Percentiles rank a stretch among this genome's conserved stretches.
Conservation (phyloP, 192 early-diverging fungal species). For the Globomyces pollinis-pini region DNA sequence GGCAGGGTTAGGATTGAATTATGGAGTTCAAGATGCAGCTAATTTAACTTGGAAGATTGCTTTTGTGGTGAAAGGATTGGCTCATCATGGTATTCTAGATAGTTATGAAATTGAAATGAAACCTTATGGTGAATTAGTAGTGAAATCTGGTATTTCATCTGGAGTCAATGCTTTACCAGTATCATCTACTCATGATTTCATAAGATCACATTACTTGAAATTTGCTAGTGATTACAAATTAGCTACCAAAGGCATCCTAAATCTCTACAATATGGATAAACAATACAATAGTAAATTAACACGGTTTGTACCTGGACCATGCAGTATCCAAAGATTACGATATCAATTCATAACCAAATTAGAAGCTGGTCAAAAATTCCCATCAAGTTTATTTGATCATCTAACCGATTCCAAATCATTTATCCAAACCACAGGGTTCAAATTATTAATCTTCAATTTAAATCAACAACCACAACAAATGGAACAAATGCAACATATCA, state of each 20-base stretch:
- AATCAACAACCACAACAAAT: too few relatives aligned
- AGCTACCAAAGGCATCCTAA: too few relatives aligned
- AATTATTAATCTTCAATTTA: neutral
- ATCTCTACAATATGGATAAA: too few relatives aligned
- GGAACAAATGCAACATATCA: too few relatives aligned
- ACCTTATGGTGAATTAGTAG: neutral
- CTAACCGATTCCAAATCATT: neutral
- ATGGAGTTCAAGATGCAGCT: constrained; percentile 30
- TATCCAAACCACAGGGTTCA: neutral
- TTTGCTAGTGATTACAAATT: too few relatives aligned
- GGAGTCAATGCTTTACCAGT: neutral
- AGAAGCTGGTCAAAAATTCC: neutral
- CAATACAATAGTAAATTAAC: too few relatives aligned
- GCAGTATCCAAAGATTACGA: neutral
- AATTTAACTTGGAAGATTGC: constrained; percentile 43
- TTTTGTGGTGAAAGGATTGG: constrained; percentile 12
- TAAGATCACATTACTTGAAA: neutral
- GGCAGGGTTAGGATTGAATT: constrained; percentile 32
- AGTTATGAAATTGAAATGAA: neutral
- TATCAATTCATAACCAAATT: neutral
- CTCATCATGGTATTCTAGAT: neutral
- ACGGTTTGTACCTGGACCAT: neutral
- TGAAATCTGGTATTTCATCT: neutral
- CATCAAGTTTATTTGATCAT: neutral
- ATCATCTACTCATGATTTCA: neutral